A percentile compares a stretch with the other conserved stretches of the same genome.
These are phyloP conservation scores for Plectosphaerella plurivora DNA, from an alignment of 2,329 filamentous ascomycete species.

Conservation along the genomic window DNA sequence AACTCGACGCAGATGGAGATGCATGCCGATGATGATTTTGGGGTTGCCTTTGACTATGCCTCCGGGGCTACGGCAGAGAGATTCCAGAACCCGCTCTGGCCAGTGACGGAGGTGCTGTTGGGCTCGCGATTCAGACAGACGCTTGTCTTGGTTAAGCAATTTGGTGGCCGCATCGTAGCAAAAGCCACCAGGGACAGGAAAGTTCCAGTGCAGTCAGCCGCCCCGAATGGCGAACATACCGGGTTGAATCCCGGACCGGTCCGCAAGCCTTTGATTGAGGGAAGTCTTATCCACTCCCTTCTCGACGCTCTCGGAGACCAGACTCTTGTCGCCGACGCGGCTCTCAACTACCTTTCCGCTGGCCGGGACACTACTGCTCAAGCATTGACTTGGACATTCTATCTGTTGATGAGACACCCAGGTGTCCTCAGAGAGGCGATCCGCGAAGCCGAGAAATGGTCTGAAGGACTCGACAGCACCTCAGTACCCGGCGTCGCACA, in stretches of 20 bases:
- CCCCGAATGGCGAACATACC: too few relatives aligned
- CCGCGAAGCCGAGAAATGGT: conserved; percentile 22
- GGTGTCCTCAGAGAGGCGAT: conserved; percentile 34
- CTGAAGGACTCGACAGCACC: neutral
- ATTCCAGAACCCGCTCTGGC: conserved; percentile 64
- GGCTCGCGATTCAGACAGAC: conserved; percentile 43
- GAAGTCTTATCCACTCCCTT: conserved; percentile 56
- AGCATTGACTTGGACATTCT: conserved; percentile 60
- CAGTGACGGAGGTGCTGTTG: conserved; percentile 50
- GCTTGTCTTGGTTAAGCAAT: conserved; percentile 45
- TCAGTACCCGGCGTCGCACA: conserved; percentile 25
- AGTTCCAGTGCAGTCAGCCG: too few relatives aligned
- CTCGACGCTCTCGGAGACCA: conserved; percentile 51
- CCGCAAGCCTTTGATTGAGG: conserved; percentile 29
- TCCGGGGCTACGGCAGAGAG: conserved; percentile 56
- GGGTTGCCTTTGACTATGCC: conserved; percentile 56
- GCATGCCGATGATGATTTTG: conserved; percentile 56
- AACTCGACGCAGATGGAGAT: conserved; percentile 52
- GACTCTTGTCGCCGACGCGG: conserved; percentile 57
- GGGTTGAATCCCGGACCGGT: conserved; percentile 5
- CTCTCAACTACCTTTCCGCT: conserved; percentile 62
- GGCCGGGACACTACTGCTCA: conserved; percentile 63
- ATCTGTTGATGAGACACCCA: conserved; percentile 52
- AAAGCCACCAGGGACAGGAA: conserved; percentile 41
- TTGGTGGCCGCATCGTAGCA: conserved; percentile 53